A percentile compares a stretch with the other conserved stretches of the same genome.
Conservation (phyloP, 345 rosid species). For the Rhodamnia argentea region DNA sequence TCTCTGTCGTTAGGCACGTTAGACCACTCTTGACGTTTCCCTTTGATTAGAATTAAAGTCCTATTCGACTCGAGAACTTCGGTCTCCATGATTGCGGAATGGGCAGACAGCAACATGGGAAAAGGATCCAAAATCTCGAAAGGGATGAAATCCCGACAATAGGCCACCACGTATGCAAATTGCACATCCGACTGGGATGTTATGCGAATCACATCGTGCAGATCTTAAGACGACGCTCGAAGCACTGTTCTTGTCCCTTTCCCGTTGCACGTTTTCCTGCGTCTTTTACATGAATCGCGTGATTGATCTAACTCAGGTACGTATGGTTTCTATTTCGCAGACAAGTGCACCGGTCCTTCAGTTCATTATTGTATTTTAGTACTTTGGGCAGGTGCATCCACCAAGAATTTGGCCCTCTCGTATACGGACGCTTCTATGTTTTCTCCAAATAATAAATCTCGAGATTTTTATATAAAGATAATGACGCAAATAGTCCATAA, state of each 20-base stretch:
- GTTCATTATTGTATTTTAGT: background rate
- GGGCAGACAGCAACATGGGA: background rate
- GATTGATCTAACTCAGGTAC: background rate
- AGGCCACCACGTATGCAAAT: background rate
- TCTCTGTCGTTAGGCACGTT: background rate
- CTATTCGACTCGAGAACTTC: no score
- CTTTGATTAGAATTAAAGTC: background rate
- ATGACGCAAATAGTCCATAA: no score
- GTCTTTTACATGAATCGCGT: background rate
- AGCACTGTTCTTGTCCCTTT: background rate
- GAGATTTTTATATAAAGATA: no score
- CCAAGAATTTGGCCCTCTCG: background rate
- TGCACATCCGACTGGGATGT: background rate
- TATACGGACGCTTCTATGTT: background rate
- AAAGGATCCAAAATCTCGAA: background rate
- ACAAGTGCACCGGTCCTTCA: background rate
- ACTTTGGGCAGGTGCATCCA: background rate
- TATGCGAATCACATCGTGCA: background rate
- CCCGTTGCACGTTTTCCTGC: background rate
- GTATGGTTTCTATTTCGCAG: background rate
- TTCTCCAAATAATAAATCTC: no score
- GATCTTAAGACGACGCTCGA: background rate
- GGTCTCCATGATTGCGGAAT: background rate
- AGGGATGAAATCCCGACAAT: background rate
- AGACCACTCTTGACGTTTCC: background rate